A percentile compares a stretch with the other conserved stretches of the same genome.
Evolutionary conservation across 345 rosid species (phyloP).

Genomic region (Salix suchowensis): DNA sequence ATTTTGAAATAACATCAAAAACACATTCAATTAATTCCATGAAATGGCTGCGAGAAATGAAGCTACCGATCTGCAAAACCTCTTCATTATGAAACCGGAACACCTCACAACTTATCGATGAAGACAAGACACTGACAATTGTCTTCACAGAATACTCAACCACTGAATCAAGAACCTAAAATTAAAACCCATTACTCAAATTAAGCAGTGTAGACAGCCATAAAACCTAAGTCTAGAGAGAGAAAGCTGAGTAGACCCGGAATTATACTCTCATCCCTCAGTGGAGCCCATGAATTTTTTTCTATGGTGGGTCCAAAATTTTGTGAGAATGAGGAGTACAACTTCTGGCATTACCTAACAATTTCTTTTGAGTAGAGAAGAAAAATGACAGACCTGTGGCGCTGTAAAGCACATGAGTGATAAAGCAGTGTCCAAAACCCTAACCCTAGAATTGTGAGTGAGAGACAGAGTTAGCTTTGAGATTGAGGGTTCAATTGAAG

Average conservation of each 20-base stretch:
- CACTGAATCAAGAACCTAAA: constrained; percentile 59
- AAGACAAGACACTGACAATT: constrained; percentile 45
- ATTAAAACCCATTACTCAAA: not conserved
- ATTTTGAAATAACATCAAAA: constrained; percentile 32
- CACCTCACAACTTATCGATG: constrained; percentile 45
- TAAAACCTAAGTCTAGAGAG: not conserved
- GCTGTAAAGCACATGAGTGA: constrained; percentile 71
- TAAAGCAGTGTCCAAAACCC: constrained; percentile 57
- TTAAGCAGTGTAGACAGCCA: not conserved
- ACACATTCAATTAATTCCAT: constrained; percentile 44
- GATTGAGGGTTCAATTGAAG: constrained; percentile 40
- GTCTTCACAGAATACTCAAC: constrained; percentile 51
- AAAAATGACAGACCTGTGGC: constrained; percentile 43
- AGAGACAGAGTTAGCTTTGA: constrained; percentile 51
- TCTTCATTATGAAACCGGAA: constrained; percentile 36
- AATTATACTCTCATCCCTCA: no score
- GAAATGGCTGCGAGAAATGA: constrained; percentile 31
- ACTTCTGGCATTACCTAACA: no score
- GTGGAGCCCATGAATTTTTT: no score
- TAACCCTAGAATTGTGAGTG: constrained; percentile 34
- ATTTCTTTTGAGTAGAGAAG: not conserved
- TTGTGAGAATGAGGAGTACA: no score
- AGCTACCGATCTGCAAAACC: constrained; percentile 50
- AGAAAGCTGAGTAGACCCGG: no score
- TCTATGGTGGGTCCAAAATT: no score